Percentiles rank a stretch among this genome's conserved stretches.
phyloP scores from a whole-genome alignment of 352 stramenopile species.

The Globisporangium spinosum region DNA sequence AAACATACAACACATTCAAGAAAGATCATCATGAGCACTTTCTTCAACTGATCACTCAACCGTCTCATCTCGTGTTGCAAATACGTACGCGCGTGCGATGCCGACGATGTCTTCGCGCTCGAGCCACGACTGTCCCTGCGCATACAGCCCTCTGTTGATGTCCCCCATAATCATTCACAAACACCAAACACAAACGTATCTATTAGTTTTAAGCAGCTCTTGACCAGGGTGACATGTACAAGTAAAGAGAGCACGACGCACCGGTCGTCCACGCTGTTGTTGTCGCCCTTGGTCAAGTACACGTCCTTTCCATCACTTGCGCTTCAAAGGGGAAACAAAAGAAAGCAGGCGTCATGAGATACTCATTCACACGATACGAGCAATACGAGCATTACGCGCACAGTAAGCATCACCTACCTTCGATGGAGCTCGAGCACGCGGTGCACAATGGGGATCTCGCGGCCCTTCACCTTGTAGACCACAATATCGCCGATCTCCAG shows the following conservation, averaged over 20 bases:
- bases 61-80: neutral
- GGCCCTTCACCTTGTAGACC: conserved; percentile 97
- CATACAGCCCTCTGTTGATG: conserved; percentile 90
- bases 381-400: too few relatives aligned
- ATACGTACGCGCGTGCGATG: conserved; percentile 87
- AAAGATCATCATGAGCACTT: neutral
- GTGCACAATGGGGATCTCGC: conserved; percentile 99
- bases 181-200: neutral
- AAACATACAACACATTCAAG: conserved; percentile 9
- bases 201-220: neutral
- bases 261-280: conserved; percentile 98
- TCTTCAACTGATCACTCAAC: neutral
- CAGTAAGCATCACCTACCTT: conserved; percentile 35
- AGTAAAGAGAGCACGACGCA: conserved; percentile 18
- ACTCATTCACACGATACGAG: conserved; percentile 4
- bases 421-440: conserved; percentile 97
- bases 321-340: conserved; percentile 21
- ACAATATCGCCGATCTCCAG: conserved; percentile 90
- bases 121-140: conserved; percentile 97
- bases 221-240: neutral
- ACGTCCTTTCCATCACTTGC: conserved; percentile 88
- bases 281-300: conserved; percentile 99
- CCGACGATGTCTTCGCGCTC: conserved; percentile 97
- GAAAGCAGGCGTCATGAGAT: neutral
- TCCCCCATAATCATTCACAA: neutral